These are phyloP conservation scores for Fusarium coicis DNA, from an alignment of 2,329 filamentous ascomycete species.

Conservation along the genomic window DNA sequence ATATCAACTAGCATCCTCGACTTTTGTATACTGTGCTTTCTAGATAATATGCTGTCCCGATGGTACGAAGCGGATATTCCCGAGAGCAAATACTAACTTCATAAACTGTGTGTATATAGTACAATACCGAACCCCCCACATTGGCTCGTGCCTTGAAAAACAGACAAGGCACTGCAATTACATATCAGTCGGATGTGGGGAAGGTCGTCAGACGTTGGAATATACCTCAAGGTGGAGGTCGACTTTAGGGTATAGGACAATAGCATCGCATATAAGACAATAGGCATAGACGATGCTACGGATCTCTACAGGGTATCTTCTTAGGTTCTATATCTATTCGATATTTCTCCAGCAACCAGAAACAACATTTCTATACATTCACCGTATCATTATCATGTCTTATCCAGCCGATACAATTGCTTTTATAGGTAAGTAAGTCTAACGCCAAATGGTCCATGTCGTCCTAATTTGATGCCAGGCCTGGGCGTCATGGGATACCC, in stretches of 20 bases:
- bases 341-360: neutral
- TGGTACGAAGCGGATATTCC: neutral
- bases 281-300: neutral
- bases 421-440: neutral
- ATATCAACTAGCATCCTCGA: neutral
- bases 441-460: rapidly evolving
- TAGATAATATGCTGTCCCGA: neutral
- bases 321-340: neutral
- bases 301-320: neutral
- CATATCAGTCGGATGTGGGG: neutral
- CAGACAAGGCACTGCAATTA: neutral
- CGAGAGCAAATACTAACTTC: neutral
- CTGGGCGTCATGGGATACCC: neutral
- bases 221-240: neutral
- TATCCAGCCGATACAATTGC: neutral
- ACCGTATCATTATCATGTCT: neutral
- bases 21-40: neutral
- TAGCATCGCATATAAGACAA: neutral
- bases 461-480: neutral
- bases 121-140: neutral
- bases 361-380: neutral
- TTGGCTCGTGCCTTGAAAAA: neutral
- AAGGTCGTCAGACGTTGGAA: neutral
- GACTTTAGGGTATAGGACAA: neutral
- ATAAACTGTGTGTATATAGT: neutral